phyloP scores from a whole-genome alignment of 495 filamentous ascomycete genomes.

The Poronia punctata region DNA sequence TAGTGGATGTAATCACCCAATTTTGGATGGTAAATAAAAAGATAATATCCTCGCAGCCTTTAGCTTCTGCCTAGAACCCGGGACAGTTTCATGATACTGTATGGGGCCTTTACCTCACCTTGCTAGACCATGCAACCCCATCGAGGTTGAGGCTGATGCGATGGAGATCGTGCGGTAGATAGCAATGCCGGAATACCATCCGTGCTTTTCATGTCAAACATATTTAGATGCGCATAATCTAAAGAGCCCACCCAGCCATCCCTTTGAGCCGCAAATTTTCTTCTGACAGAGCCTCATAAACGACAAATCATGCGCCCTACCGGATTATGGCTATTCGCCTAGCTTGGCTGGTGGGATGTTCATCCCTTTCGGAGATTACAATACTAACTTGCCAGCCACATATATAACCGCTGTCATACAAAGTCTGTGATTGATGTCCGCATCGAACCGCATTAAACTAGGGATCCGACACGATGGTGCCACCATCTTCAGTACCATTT shows the following conservation, averaged over 20 bases:
- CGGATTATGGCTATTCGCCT: neutral
- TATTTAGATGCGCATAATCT: no score
- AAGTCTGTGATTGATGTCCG: no score
- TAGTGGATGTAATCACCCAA: constrained; percentile 8
- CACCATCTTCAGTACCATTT: no score
- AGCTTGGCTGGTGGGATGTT: no score
- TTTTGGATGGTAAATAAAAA: neutral
- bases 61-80: neutral
- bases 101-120: neutral
- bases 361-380: no score
- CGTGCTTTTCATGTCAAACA: constrained; percentile 7
- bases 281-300: constrained; percentile 7
- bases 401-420: no score
- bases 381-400: no score
- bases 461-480: no score
- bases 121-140: constrained; percentile 6
- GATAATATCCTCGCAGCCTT: neutral
- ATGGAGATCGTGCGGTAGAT: neutral
- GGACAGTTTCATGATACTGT: constrained; percentile 10
- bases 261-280: constrained; percentile 7
- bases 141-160: constrained; percentile 9
- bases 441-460: no score
- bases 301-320: neutral
- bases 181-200: neutral
- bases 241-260: constrained; percentile 3